phyloP scores from a whole-genome alignment of 768 basidiomycete species.

The Phlebiopsis gigantea region DNA sequence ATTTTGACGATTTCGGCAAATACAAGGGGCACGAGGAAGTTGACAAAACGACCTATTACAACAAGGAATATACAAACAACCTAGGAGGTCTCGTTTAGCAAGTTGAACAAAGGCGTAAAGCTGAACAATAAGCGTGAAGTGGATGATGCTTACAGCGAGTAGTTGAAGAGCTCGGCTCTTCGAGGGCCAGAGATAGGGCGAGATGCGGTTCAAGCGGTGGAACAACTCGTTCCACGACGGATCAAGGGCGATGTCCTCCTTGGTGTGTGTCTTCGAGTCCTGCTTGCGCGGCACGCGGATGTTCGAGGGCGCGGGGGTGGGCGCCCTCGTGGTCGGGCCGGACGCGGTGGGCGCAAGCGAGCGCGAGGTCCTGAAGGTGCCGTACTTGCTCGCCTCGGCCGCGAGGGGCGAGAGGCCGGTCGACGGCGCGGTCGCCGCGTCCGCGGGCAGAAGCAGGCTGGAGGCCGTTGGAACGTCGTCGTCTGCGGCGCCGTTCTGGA shows the following conservation, averaged over 20 bases:
- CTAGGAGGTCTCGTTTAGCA: conserved; percentile 33
- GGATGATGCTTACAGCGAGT: conserved; percentile 60
- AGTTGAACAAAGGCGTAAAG: neutral
- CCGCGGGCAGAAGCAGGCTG: conserved; percentile 52
- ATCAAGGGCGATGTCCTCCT: conserved; percentile 52
- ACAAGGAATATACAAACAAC: conserved; percentile 65
- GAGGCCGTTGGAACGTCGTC: conserved; percentile 38
- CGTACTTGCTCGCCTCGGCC: conserved; percentile 56
- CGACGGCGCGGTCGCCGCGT: conserved; percentile 38
- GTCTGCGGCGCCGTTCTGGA: conserved; percentile 34
- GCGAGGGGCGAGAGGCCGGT: conserved; percentile 46
- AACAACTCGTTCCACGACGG: conserved; percentile 70
- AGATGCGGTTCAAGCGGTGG: conserved; percentile 56
- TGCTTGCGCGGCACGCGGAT: conserved; percentile 20
- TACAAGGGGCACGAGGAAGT: conserved; percentile 62
- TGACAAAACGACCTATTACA: conserved; percentile 70
- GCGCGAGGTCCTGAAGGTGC: conserved; percentile 57
- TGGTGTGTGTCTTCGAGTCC: conserved; percentile 18
- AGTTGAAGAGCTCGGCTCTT: conserved; percentile 62
- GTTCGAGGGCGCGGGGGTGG: conserved; percentile 37
- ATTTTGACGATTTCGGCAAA: conserved; percentile 60
- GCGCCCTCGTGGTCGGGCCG: conserved; percentile 44
- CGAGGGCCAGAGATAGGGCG: conserved; percentile 83
- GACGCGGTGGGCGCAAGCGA: conserved; percentile 45
- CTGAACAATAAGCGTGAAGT: conserved; percentile 20